Percentiles rank a stretch among this genome's conserved stretches.
phyloP scores from a whole-genome alignment of 345 rosid species.

The Anastatica hierochuntica region DNA sequence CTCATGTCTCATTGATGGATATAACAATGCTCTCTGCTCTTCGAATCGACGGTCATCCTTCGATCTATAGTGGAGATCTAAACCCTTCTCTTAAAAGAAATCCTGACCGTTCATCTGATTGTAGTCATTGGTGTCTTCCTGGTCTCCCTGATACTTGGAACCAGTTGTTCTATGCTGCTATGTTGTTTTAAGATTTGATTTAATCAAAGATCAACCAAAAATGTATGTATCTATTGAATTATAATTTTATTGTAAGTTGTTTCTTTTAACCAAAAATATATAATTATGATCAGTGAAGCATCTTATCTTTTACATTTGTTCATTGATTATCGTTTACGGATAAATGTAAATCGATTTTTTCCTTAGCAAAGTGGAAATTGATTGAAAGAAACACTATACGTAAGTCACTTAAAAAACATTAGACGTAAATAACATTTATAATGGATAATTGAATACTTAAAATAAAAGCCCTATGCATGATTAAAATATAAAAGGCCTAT shows the following conservation, averaged over 20 bases:
- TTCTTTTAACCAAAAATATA: not conserved
- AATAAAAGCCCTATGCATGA: no score
- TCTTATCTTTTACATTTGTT: not conserved
- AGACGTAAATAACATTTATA: no score
- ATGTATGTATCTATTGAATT: conserved; percentile 19
- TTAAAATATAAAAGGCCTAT: no score
- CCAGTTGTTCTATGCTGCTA: conserved; percentile 53
- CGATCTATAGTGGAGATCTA: conserved; percentile 76
- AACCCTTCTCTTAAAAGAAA: conserved; percentile 52
- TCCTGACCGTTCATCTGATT: conserved; percentile 71
- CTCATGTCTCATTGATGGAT: conserved; percentile 56
- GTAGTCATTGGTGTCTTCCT: conserved; percentile 99
- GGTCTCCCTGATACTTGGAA: conserved; percentile 98
- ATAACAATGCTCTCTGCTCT: conserved; percentile 81
- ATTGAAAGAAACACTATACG: no score
- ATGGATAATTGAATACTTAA: no score
- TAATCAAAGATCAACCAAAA: conserved; percentile 4
- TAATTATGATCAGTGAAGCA: conserved; percentile 8
- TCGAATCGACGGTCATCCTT: conserved; percentile 89
- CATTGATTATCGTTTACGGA: not conserved
- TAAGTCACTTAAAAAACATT: no score
- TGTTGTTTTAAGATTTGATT: conserved; percentile 35
- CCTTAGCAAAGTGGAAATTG: no score
- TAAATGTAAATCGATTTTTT: not conserved
- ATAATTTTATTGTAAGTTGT: conserved; percentile 9